phyloP scores from a whole-genome alignment of 2,329 filamentous ascomycete genomes.

The Fusarium denticulatum region DNA sequence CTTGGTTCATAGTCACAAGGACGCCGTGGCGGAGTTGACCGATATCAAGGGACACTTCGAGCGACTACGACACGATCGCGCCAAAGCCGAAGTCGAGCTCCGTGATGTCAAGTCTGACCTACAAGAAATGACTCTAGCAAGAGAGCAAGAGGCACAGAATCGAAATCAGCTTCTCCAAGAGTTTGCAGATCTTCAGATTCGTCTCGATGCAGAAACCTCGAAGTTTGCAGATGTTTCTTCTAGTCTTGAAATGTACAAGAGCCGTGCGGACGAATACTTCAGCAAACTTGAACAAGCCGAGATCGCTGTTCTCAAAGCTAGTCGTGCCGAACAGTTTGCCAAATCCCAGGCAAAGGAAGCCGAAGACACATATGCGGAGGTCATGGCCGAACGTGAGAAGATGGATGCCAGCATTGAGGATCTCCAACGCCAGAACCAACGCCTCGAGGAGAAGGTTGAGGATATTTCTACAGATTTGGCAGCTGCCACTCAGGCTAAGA shows the following conservation, averaged over 20 bases:
- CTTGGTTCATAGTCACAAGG: constrained; percentile 85
- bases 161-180: constrained; percentile 90
- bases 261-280: constrained; percentile 94
- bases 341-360: constrained; percentile 89
- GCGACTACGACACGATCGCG: constrained; percentile 83
- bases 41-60: constrained; percentile 90
- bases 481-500: constrained; percentile 86
- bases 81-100: constrained; percentile 83
- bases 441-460: constrained; percentile 89
- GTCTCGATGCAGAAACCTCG: constrained; percentile 87
- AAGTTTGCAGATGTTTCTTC: constrained; percentile 85
- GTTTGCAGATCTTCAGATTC: constrained; percentile 92
- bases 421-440: constrained; percentile 87
- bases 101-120: constrained; percentile 86
- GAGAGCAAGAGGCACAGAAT: constrained; percentile 88
- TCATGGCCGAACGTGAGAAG: constrained; percentile 91
- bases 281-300: constrained; percentile 97
- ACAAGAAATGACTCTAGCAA: constrained; percentile 78
- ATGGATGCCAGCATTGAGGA: constrained; percentile 91
- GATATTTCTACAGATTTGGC: constrained; percentile 92
- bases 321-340: constrained; percentile 91
- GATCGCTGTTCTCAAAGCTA: constrained; percentile 92
- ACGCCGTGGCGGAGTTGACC: constrained; percentile 83
- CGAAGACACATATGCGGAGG: constrained; percentile 87
- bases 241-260: constrained; percentile 89